These are phyloP conservation scores for Thymus mandschuricus DNA, from an alignment of 257 asterid species.

Conservation along the genomic window DNA sequence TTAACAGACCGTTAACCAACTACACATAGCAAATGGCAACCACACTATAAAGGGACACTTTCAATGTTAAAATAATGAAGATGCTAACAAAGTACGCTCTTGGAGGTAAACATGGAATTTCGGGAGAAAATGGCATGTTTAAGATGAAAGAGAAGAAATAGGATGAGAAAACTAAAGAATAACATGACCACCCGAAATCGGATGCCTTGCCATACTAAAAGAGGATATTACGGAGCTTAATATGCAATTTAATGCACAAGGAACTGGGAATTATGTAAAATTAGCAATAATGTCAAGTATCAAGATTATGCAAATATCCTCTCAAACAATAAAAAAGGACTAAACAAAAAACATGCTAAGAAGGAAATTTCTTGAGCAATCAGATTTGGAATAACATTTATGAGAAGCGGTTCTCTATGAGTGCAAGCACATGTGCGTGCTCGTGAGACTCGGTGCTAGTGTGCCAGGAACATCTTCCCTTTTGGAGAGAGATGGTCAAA, in stretches of 20 bases:
- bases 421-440: neutral
- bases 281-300: neutral
- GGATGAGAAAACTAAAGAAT: neutral
- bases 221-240: neutral
- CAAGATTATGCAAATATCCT: neutral
- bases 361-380: neutral
- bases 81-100: neutral
- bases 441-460: neutral
- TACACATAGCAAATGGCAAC: neutral
- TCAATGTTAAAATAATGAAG: neutral
- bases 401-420: too few relatives aligned
- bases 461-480: neutral
- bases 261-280: slow-evolving; percentile 3
- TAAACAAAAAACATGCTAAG: neutral
- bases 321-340: too few relatives aligned
- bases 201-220: neutral
- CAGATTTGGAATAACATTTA: neutral
- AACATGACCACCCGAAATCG: neutral
- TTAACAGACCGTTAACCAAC: neutral
- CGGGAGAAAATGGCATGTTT: neutral
- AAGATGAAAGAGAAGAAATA: neutral
- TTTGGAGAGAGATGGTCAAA: neutral
- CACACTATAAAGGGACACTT: too few relatives aligned
- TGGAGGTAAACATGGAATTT: neutral
- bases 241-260: neutral